Evolutionary conservation across 306 rosid species (phyloP).

Genomic region (Carpinus viminea): DNA sequence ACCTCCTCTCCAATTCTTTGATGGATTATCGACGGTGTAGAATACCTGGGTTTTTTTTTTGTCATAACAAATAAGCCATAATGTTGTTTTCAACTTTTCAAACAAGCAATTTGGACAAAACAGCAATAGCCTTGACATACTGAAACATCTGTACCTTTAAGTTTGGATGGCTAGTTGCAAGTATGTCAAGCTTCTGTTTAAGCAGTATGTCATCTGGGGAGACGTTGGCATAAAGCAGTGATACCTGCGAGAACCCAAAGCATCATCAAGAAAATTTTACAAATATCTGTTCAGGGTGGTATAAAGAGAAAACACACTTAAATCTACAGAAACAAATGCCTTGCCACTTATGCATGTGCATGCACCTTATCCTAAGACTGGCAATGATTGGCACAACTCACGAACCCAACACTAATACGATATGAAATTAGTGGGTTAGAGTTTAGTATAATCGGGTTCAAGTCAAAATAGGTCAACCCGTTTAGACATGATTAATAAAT

Average conservation of each 20-base stretch:
- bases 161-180: conserved; percentile 85
- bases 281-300: neutral
- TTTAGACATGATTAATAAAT: too few species aligned
- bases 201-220: conserved; percentile 96
- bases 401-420: too few species aligned
- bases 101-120: conserved; percentile 11
- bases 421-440: too few species aligned
- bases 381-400: too few species aligned
- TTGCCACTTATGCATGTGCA: neutral
- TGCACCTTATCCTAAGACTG: neutral
- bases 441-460: too few species aligned
- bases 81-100: conserved; percentile 2
- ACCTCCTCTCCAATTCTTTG: conserved; percentile 92
- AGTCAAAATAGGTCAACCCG: too few species aligned
- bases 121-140: conserved; percentile 2
- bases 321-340: conserved; percentile 17
- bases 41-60: conserved; percentile 53
- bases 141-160: conserved; percentile 57
- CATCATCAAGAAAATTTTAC: conserved; percentile 30
- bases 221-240: conserved; percentile 80
- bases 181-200: conserved; percentile 84
- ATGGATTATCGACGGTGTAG: conserved; percentile 82
- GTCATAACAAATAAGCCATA: conserved; percentile 2
- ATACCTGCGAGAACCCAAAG: conserved; percentile 56
- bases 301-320: neutral